phyloP scores from a whole-genome alignment of 2,329 filamentous ascomycete species.

The Ambrosiella cleistominuta region DNA sequence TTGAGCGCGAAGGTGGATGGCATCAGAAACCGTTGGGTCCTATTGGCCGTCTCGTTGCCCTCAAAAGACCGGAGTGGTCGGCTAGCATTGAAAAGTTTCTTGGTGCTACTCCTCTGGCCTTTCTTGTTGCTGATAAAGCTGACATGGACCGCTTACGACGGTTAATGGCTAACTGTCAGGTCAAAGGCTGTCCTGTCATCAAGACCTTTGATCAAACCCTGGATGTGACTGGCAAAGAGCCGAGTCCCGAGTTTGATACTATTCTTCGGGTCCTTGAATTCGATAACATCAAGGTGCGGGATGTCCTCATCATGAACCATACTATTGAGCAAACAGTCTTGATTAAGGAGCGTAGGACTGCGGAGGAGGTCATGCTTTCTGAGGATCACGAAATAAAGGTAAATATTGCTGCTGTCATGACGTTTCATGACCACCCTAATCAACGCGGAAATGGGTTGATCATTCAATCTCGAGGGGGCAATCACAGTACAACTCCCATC shows the following conservation, averaged over 20 bases:
- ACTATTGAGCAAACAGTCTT: conserved; percentile 72
- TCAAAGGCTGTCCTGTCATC: conserved; percentile 37
- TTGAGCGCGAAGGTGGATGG: conserved; percentile 54
- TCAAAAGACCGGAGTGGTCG: conserved; percentile 69
- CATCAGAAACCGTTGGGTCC: conserved; percentile 62
- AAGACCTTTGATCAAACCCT: conserved; percentile 42
- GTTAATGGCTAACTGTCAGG: conserved; percentile 42
- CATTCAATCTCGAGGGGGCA: conserved; percentile 55
- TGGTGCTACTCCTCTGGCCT: conserved; percentile 52
- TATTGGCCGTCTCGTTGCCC: conserved; percentile 57
- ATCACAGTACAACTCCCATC: conserved; percentile 33
- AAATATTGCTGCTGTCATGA: conserved; percentile 59
- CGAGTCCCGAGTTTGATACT: conserved; percentile 54
- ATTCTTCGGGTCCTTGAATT: conserved; percentile 68
- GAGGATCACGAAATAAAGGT: conserved; percentile 27
- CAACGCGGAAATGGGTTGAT: conserved; percentile 28
- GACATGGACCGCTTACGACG: conserved; percentile 53
- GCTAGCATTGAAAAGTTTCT: conserved; percentile 62
- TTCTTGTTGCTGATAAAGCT: conserved; percentile 60
- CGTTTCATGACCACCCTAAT: conserved; percentile 39
- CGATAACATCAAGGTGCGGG: conserved; percentile 59
- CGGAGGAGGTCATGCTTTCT: conserved; percentile 50
- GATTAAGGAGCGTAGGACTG: conserved; percentile 49
- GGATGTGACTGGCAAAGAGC: conserved; percentile 52
- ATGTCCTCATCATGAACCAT: conserved; percentile 69